Evolutionary conservation across 116 monocot genomes (phyloP).

Genomic region (Trichopus zeylanicus): DNA sequence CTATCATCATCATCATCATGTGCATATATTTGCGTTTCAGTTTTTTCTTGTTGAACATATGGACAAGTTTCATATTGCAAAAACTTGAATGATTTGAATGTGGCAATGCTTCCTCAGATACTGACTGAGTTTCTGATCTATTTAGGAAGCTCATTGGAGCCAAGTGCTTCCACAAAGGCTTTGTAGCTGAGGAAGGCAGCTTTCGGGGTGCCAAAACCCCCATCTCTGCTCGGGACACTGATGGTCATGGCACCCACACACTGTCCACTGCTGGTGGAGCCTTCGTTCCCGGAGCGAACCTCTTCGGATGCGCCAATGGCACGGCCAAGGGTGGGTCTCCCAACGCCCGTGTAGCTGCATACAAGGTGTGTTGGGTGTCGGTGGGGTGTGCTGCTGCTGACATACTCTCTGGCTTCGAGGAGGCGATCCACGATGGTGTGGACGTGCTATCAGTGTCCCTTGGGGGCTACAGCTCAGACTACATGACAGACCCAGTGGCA

Average conservation of each 20-base stretch:
- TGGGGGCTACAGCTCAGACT: constrained; percentile 22
- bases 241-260: constrained; percentile 80
- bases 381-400: constrained; percentile 41
- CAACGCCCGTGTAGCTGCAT: constrained; percentile 49
- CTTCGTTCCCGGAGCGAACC: constrained; percentile 41
- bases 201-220: constrained; percentile 9
- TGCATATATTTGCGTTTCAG: background rate
- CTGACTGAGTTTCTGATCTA: background rate
- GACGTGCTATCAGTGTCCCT: constrained; percentile 80
- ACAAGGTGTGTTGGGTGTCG: constrained; percentile 64
- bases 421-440: constrained; percentile 69
- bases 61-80: background rate
- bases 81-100: background rate
- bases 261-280: constrained; percentile 70
- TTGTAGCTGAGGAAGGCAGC: constrained; percentile 1
- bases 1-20: too few species aligned
- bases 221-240: constrained; percentile 35
- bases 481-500: constrained; percentile 13
- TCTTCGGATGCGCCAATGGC: constrained; percentile 59
- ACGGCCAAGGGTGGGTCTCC: constrained; percentile 79
- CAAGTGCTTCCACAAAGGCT: constrained; percentile 60
- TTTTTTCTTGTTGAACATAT: too few species aligned
- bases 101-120: too few species aligned
- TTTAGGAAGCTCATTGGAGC: constrained; percentile 84
- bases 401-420: constrained; percentile 61